A percentile compares a stretch with the other conserved stretches of the same genome.
Evolutionary conservation across 1,284 basidiomycete genomes (phyloP).

Genomic region (Irpex sp.): DNA sequence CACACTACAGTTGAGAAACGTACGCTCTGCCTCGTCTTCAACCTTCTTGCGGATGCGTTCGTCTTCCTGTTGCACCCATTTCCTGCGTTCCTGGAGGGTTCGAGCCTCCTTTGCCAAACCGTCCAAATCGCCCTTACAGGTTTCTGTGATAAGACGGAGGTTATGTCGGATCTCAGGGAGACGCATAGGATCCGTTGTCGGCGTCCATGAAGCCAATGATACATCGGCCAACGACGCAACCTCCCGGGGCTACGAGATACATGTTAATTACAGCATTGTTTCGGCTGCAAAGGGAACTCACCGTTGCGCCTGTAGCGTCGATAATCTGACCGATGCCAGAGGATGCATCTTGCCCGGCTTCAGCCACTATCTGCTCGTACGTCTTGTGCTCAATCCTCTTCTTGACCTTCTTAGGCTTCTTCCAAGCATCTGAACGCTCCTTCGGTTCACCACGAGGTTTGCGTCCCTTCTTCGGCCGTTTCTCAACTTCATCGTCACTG

Average conservation of each 20-base stretch:
- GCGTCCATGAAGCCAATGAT: constrained; percentile 76
- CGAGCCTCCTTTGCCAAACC: constrained; percentile 88
- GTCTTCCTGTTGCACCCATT: constrained; percentile 71
- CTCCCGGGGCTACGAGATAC: constrained; percentile 58
- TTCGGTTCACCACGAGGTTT: constrained; percentile 37
- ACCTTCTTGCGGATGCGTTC: constrained; percentile 61
- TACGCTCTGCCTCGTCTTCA: constrained; percentile 69
- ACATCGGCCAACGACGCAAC: constrained; percentile 79
- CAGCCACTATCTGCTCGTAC: constrained; percentile 89
- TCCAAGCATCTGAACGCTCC: constrained; percentile 69
- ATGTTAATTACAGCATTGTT: constrained; percentile 9
- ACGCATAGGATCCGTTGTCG: constrained; percentile 76
- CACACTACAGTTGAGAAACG: constrained; percentile 22
- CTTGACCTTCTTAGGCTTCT: constrained; percentile 79
- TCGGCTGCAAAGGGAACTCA: constrained; percentile 32
- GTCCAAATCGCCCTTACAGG: constrained; percentile 78
- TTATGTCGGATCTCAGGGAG: constrained; percentile 97
- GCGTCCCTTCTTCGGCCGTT: constrained; percentile 37
- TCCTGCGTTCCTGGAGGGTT: constrained; percentile 72
- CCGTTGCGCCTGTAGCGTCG: constrained; percentile 90
- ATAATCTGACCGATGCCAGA: constrained; percentile 78
- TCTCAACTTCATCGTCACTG: constrained; percentile 70
- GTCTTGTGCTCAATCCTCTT: constrained; percentile 87
- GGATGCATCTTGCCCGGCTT: constrained; percentile 59
- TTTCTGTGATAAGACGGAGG: constrained; percentile 78